phyloP scores from a whole-genome alignment of 2,329 filamentous ascomycete species.

The Dactylella cylindrospora region DNA sequence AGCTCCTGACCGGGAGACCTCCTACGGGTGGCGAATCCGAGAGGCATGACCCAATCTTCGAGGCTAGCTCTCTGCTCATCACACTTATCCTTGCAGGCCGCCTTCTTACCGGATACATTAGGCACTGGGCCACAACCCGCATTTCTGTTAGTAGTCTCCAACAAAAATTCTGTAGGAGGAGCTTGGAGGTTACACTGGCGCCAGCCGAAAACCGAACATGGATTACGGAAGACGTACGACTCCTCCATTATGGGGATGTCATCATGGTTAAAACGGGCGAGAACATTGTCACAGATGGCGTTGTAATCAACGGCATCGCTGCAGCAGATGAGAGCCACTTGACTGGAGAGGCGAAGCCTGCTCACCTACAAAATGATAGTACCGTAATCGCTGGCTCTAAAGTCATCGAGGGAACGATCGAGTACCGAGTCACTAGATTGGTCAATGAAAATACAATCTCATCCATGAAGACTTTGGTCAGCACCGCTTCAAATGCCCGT shows the following conservation, averaged over 20 bases:
- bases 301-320: constrained; percentile 63
- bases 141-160: constrained; percentile 58
- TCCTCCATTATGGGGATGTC: constrained; percentile 71
- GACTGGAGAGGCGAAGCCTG: constrained; percentile 68
- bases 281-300: constrained; percentile 68
- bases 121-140: constrained; percentile 62
- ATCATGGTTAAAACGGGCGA: constrained; percentile 67
- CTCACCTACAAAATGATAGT: constrained; percentile 61
- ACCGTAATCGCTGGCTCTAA: constrained; percentile 66
- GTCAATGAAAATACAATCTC: constrained; percentile 72
- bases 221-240: constrained; percentile 60
- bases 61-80: constrained; percentile 63
- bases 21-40: constrained; percentile 48
- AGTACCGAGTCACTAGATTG: constrained; percentile 61
- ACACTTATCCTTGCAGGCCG: constrained; percentile 64
- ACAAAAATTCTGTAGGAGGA: constrained; percentile 47
- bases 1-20: constrained; percentile 51
- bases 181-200: constrained; percentile 6
- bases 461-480: constrained; percentile 69
- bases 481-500: constrained; percentile 68
- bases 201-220: constrained; percentile 22
- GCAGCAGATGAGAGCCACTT: constrained; percentile 77
- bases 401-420: constrained; percentile 58
- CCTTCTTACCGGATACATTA: constrained; percentile 58
- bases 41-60: constrained; percentile 57